Base-by-base conservation (phyloP, 2,329 filamentous ascomycete species). In the Cytospora piceicola region DNA sequence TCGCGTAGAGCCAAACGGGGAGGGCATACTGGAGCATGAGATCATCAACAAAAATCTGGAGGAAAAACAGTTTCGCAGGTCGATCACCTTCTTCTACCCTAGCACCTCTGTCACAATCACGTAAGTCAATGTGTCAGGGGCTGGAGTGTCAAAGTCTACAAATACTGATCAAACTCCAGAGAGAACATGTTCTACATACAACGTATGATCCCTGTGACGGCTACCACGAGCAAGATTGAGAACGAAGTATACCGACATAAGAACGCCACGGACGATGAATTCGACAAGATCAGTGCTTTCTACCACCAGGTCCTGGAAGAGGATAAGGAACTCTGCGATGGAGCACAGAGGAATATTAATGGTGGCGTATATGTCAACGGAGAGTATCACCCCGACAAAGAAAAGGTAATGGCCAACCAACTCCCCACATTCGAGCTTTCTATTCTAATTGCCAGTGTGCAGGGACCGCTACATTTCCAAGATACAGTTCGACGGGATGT, bases 171-270 rank as follows among this genome's bases (percentile, higher is more conserved):
- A 9, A 4, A 4, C 3, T 3, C 3, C 67, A 81, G 78, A 5
- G 73, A 77, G 29, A 72, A 82, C 71, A 84, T 84, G 74, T 80
- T 84, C 69, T 83, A 83, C 72, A 82, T 84, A 67, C 80, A 82
- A 70, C 78, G 80, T 56, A 82, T 83, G 74, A 76, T 84, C 32
- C 82, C 82, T 4, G 74, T 77, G n/a, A 76, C 75, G 2, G 75
- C 80, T 0, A 78, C 75, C 14, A 76, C 73, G 15, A 79, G 77
- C 11, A 75, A 75, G 32, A 83, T 84, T 70, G 78, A 80, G 68
- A 83, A 83, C 69, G 81, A 85, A 68, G 79, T 85, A 15, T 85
- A 79, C 74, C 78, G 81, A 61, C 79, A 83, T 72, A 79, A 79
- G 61, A 73, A 79, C 66, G 77, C 81, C 4, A 75, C 77, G 0